These are phyloP conservation scores for Jamesozyma piceae DNA, from an alignment of 805 yeast genomes.

Conservation along the genomic window DNA sequence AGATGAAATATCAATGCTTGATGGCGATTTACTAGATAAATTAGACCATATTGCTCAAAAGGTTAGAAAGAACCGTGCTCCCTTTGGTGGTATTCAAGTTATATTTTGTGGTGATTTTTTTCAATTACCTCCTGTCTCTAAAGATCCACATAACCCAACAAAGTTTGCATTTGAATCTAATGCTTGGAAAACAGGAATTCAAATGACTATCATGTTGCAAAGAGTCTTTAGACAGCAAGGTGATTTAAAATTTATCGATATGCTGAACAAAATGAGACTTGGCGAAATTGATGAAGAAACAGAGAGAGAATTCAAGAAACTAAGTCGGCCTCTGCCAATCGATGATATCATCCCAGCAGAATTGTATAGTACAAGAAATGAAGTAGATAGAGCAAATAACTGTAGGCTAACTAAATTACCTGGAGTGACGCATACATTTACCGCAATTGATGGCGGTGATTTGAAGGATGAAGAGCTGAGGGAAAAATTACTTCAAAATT, in stretches of 20 bases:
- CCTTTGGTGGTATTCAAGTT: constrained; percentile 77
- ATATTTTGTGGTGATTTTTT: constrained; percentile 75
- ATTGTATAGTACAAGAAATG: constrained; percentile 60
- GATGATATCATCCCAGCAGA: constrained; percentile 67
- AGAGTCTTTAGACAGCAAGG: constrained; percentile 73
- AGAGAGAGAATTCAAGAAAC: constrained; percentile 38
- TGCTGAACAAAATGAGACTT: constrained; percentile 66
- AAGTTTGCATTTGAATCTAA: constrained; percentile 56
- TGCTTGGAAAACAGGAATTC: constrained; percentile 53
- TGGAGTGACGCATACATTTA: constrained; percentile 37
- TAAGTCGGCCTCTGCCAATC: constrained; percentile 44
- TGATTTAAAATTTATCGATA: constrained; percentile 56
- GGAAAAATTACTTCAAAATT: constrained; percentile 41
- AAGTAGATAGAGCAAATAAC: constrained; percentile 60
- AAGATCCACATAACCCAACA: constrained; percentile 23
- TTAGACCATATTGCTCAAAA: constrained; percentile 50
- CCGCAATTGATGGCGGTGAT: constrained; percentile 48
- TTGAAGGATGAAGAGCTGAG: constrained; percentile 34
- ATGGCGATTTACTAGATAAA: constrained; percentile 57
- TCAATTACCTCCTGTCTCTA: constrained; percentile 59
- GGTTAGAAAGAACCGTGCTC: constrained; percentile 37
- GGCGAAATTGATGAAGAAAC: constrained; percentile 48
- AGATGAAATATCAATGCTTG: constrained; percentile 78
- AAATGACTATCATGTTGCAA: constrained; percentile 46
- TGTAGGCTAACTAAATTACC: constrained; percentile 39